phyloP scores from a whole-genome alignment of 208 protist genomes.

The Leishmania braziliensis region DNA sequence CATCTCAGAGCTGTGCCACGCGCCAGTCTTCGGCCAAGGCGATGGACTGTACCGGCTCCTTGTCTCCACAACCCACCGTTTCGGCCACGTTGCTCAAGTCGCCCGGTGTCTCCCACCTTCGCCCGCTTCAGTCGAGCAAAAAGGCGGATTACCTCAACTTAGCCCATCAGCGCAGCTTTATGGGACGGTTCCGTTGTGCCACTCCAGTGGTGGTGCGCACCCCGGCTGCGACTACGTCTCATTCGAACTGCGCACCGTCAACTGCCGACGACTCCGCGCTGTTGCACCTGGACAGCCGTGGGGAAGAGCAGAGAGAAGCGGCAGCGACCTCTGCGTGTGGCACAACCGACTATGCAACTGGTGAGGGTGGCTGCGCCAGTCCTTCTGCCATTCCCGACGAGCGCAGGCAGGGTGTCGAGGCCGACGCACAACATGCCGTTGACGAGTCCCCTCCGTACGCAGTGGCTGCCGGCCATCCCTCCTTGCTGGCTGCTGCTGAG shows the following conservation, averaged over 20 bases:
- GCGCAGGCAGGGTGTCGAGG: not conserved
- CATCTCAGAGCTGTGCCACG: not conserved
- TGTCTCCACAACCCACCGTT: not conserved
- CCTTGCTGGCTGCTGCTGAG: not conserved
- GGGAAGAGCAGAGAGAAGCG: not conserved
- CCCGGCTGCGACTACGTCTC: conserved; percentile 11
- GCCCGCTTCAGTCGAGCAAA: conserved; percentile 12
- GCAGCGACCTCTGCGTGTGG: not conserved
- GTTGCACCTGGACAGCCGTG: not conserved
- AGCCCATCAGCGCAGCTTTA: conserved; percentile 26
- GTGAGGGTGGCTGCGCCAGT: not conserved
- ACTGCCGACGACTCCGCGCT: not conserved
- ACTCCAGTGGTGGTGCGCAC: conserved; percentile 42
- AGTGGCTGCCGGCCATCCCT: not conserved
- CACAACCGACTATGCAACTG: not conserved
- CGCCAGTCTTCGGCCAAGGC: not conserved
- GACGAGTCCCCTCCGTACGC: not conserved
- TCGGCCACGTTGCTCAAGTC: not conserved
- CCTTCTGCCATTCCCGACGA: not conserved
- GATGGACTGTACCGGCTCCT: not conserved
- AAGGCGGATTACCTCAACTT: conserved; percentile 32
- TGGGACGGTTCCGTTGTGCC: conserved; percentile 45
- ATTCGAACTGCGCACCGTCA: not conserved
- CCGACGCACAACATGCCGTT: not conserved
- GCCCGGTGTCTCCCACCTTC: not conserved